Evolutionary conservation across 768 basidiomycete genomes (phyloP).

Genomic region (Calocybe cyanea): DNA sequence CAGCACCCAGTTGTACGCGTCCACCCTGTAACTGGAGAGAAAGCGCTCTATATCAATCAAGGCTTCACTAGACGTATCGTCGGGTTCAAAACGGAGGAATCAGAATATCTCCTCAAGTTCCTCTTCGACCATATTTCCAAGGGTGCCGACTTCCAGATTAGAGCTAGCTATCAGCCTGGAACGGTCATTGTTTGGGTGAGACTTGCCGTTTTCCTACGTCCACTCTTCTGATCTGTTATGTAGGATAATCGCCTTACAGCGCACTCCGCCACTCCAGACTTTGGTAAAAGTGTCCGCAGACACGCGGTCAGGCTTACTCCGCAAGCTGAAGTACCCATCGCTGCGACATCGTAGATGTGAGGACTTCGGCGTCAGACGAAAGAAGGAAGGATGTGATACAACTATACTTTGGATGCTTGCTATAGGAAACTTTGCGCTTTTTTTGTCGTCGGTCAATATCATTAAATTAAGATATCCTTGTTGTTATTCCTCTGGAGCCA

Average conservation of each 20-base stretch:
- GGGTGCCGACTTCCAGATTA: slow-evolving; percentile 47
- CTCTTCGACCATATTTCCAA: slow-evolving; percentile 50
- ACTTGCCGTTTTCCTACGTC: not conserved
- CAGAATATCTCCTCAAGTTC: slow-evolving; percentile 52
- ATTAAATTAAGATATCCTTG: no score
- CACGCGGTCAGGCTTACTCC: slow-evolving; percentile 47
- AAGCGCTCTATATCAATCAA: slow-evolving; percentile 55
- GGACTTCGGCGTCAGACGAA: no score
- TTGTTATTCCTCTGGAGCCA: no score
- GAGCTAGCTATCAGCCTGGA: slow-evolving; percentile 47
- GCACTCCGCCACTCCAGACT: slow-evolving; percentile 41
- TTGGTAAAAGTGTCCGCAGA: slow-evolving; percentile 27
- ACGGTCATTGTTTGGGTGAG: slow-evolving; percentile 53
- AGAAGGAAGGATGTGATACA: no score
- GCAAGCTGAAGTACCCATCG: slow-evolving; percentile 37
- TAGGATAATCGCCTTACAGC: slow-evolving; percentile 45
- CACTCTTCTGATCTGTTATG: not conserved
- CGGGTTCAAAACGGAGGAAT: slow-evolving; percentile 52
- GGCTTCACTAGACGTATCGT: slow-evolving; percentile 54
- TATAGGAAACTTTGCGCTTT: no score
- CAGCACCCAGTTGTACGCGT: slow-evolving; percentile 54
- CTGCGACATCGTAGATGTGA: not conserved
- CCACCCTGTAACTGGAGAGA: slow-evolving; percentile 62
- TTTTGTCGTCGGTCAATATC: no score
- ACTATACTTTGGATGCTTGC: no score